Conservation (phyloP, 225 moss, liverwort and hornwort species). For the Physcomitrellopsis africana region DNA sequence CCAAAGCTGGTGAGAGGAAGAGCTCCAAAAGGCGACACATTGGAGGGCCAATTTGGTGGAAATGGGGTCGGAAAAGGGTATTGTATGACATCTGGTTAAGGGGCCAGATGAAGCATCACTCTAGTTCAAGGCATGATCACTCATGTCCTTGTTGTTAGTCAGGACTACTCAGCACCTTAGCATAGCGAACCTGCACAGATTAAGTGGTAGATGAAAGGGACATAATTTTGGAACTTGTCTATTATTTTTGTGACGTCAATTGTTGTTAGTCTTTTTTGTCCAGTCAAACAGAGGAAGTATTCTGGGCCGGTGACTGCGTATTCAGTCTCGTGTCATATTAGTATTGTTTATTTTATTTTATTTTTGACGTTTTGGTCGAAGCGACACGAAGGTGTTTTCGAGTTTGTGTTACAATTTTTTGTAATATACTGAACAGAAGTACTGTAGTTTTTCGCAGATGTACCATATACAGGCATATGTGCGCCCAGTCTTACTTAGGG, state of each 20-base stretch:
- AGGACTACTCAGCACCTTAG: constrained; percentile 14
- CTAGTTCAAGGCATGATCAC: constrained; percentile 48
- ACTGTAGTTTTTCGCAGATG: constrained; percentile 41
- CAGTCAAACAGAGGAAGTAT: constrained; percentile 22
- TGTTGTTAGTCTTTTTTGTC: constrained; percentile 30
- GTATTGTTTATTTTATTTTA: background rate
- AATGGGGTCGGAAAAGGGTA: constrained; percentile 63
- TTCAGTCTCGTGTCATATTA: constrained; percentile 7
- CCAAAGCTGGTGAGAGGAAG: constrained; percentile 48
- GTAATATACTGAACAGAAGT: constrained; percentile 36
- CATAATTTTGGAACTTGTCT: constrained; percentile 15
- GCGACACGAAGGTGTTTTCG: constrained; percentile 48
- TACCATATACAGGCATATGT: constrained; percentile 41
- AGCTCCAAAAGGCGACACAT: constrained; percentile 52
- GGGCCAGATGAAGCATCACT: constrained; percentile 57
- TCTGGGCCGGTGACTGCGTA: constrained; percentile 1
- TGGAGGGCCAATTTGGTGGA: constrained; percentile 72
- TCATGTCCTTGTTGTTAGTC: constrained; percentile 52
- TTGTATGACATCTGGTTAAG: constrained; percentile 61
- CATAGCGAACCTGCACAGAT: constrained; percentile 7
- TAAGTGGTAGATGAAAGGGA: constrained; percentile 22
- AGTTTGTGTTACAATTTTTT: constrained; percentile 49
- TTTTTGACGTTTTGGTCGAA: constrained; percentile 29
- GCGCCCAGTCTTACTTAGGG: constrained; percentile 31
- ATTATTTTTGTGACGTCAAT: constrained; percentile 16